Evolutionary conservation across 2,329 filamentous ascomycete species (phyloP).

Genomic region (Scolecobasidium constrictum): DNA sequence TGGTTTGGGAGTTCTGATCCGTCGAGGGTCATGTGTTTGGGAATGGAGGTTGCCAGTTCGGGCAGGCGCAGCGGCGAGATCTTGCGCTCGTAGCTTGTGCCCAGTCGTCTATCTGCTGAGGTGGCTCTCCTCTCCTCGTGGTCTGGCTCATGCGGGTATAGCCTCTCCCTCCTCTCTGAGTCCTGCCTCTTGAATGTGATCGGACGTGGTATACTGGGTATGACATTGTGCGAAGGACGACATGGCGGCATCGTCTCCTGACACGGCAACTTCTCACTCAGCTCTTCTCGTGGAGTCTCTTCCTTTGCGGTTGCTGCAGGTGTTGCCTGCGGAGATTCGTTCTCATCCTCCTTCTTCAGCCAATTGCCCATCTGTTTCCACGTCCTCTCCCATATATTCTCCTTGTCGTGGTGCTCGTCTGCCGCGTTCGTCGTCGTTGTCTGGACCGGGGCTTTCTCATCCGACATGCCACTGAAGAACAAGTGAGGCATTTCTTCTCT

Average conservation of each 20-base stretch:
- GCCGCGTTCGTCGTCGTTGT: not conserved
- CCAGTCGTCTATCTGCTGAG: slow-evolving; percentile 58
- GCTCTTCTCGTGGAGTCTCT: not conserved
- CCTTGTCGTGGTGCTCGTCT: slow-evolving; percentile 2
- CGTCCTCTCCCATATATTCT: slow-evolving; percentile 8
- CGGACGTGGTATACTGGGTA: slow-evolving; percentile 64
- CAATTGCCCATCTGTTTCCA: slow-evolving; percentile 10
- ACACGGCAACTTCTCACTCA: not conserved
- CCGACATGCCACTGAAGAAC: no score
- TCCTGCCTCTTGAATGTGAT: slow-evolving; percentile 75
- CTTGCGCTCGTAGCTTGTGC: slow-evolving; percentile 34
- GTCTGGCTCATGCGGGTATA: slow-evolving; percentile 55
- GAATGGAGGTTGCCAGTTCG: slow-evolving; percentile 25
- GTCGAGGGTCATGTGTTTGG: slow-evolving; percentile 29
- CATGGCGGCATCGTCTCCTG: slow-evolving; percentile 9
- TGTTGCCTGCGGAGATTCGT: not conserved
- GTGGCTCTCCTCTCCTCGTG: slow-evolving; percentile 59
- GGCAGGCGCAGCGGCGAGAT: slow-evolving; percentile 28
- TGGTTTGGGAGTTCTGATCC: slow-evolving; percentile 19
- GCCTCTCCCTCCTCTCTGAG: slow-evolving; percentile 65
- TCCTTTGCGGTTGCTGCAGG: not conserved
- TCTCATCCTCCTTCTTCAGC: slow-evolving; percentile 11
- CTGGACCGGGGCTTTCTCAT: no score
- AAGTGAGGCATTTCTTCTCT: slow-evolving; percentile 8
- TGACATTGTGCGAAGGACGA: slow-evolving; percentile 46